Base-by-base conservation (phyloP, 306 rosid species). In the Rosa persica region DNA sequence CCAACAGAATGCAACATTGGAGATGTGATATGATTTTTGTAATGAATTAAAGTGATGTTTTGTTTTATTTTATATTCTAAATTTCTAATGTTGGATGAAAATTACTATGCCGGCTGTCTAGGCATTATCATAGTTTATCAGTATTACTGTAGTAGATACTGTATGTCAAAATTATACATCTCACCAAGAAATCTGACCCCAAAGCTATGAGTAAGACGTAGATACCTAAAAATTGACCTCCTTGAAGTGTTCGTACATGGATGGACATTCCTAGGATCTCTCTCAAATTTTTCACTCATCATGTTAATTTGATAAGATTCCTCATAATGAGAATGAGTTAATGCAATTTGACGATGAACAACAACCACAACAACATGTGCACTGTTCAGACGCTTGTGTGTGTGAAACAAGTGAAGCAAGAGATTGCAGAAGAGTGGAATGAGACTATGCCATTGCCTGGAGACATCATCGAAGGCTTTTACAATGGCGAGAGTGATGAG, bases 401-500 rank as follows among this genome's bases (percentile, higher is more conserved):
- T 54, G 94, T 91, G 81, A 91, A 84, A 76, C 87, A 85, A 78
- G 96, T 90, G 82, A 90, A 81, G 84, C 94, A 88, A 84, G 90
- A 87, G 70, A 66, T 51, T 55, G 19, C 68, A 11, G 88, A 89
- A 25, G 97, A 93, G 52, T 93, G 97, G 96, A 88, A 87, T 23
- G 91, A 85, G 67, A 84, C 81, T 83, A 89, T 90, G 97, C 93
- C 96, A 22, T 83, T 93, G 67, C 94, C 94, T 0, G 93, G 94
- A 25, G 94, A 93, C 79, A 85, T 90, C 76, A 87, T 90, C 51
- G 91, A 89, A 82, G 96, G 96, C 4, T 52, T 88, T 46, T 61
- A 75, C 38, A 19, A 27, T 11, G 83, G 80, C 0, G 81, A 80
- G 68, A 75, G 44, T 1, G 82, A 86, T 8, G 84, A 80, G 74